Base-by-base conservation (phyloP, 2,329 filamentous ascomycete genomes). In the Pochonia chlamydosporia region DNA sequence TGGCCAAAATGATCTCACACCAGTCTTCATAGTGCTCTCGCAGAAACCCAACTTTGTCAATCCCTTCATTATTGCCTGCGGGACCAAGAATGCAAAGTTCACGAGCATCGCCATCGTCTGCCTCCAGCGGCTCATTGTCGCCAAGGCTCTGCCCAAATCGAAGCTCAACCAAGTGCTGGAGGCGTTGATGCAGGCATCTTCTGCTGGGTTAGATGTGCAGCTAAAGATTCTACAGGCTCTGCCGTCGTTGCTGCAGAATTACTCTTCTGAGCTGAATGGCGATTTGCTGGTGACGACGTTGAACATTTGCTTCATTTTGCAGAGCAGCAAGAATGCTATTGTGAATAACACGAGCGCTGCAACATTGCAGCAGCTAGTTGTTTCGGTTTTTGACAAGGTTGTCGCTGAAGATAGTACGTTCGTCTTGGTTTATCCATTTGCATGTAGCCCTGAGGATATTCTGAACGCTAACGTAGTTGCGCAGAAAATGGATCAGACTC, bases 261-360 rank as follows among this genome's bases (percentile, higher is more conserved):
- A 97, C 67, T 82, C 88, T 0, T 75, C 78, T 30, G 87, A 95
- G 48, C 72, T 99, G 31, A 83, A 85, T 50, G 89, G 87, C 2
- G 86, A 92, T 50, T 72, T 95, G 28, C 75, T 99, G 33, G 86
- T 89, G 24, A 89, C 82, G 9, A 82, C 88, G 0, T 70, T 99
- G 54, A 91, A 95, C 62, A 89, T 96, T 62, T 97, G 93, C 68
- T 93, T 93, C 51, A 85, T 89, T 43, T 70, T 99, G 42, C 91
- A 97, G 67, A 85, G 82, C 48, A 93, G 87, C 66, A 97, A 96
- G 69, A 95, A 91, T 69, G 82, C 85, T 23, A 90, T 95, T 44
- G 90, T 99, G 56, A 95, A 92, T 62, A 95, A 95, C 58, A 97
- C 95, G 1, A 93, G 93, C 9, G 89, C 92, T 23, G 93, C 93